Percentiles rank a stretch among this genome's conserved stretches.
Evolutionary conservation across 2,329 filamentous ascomycete species (phyloP).

Genomic region (Colletotrichum filicis): DNA sequence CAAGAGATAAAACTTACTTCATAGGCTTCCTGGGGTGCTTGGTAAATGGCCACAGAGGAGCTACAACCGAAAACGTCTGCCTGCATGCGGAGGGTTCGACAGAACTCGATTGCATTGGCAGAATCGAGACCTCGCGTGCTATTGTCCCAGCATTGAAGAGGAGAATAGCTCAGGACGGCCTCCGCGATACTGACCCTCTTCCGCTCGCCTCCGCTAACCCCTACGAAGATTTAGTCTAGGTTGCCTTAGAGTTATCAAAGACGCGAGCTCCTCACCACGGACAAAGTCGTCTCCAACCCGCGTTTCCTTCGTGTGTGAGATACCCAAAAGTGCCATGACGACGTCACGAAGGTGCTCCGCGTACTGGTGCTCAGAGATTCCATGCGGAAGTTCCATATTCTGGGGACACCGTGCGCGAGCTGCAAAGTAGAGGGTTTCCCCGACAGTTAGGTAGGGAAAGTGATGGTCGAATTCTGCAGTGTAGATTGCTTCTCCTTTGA

Average conservation of each 20-base stretch:
- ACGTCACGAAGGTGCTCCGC: slow-evolving; percentile 62
- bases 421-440: slow-evolving; percentile 70
- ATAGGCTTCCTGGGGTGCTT: slow-evolving; percentile 69
- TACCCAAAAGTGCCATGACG: slow-evolving; percentile 64
- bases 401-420: slow-evolving; percentile 64
- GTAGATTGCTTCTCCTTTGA: slow-evolving; percentile 72
- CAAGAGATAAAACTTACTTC: slow-evolving; percentile 46
- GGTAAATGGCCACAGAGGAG: slow-evolving; percentile 59
- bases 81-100: slow-evolving; percentile 40
- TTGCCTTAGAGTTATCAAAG: too few relatives aligned
- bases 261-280: slow-evolving; percentile 42
- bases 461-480: slow-evolving; percentile 73
- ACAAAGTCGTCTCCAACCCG: slow-evolving; percentile 65
- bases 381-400: slow-evolving; percentile 53
- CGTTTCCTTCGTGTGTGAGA: slow-evolving; percentile 65
- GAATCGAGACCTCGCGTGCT: slow-evolving; percentile 58
- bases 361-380: slow-evolving; percentile 52
- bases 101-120: slow-evolving; percentile 34
- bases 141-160: slow-evolving; percentile 52
- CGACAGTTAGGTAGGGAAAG: slow-evolving; percentile 68
- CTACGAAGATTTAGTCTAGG: too few relatives aligned
- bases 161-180: slow-evolving; percentile 42
- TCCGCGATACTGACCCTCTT: slow-evolving; percentile 52
- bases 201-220: slow-evolving; percentile 65
- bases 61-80: slow-evolving; percentile 41